phyloP scores from a whole-genome alignment of 2,329 filamentous ascomycete genomes.

The Aspergillus sp. region DNA sequence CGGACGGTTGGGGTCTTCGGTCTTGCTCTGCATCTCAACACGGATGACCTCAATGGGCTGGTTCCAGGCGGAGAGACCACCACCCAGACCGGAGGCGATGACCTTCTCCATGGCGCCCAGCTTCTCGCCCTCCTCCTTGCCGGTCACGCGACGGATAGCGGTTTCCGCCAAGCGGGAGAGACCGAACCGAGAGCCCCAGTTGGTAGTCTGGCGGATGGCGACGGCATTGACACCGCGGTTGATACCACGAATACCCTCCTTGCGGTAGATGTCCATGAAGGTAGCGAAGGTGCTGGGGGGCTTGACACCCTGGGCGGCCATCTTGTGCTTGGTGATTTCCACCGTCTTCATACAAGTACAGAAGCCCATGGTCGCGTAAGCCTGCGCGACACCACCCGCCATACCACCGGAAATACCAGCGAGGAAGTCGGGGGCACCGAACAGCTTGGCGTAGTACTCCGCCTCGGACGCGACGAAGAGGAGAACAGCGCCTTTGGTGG shows the following conservation, averaged over 20 bases:
- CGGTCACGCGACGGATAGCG: conserved; percentile 74
- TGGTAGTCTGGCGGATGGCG: conserved; percentile 97
- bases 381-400: conserved; percentile 91
- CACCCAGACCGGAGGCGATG: conserved; percentile 78
- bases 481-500: conserved; percentile 97
- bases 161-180: conserved; percentile 87
- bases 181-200: conserved; percentile 97
- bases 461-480: conserved; percentile 98
- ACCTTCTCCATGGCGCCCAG: conserved; percentile 84
- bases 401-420: conserved; percentile 90
- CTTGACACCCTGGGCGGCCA: conserved; percentile 77
- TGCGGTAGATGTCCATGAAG: conserved; percentile 95
- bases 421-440: conserved; percentile 82
- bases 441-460: conserved; percentile 85
- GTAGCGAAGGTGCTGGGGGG: conserved; percentile 89
- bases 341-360: conserved; percentile 99
- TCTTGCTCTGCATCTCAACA: conserved; percentile 99
- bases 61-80: conserved; percentile 96
- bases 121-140: conserved; percentile 78
- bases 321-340: conserved; percentile 98
- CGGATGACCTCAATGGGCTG: conserved; percentile 99
- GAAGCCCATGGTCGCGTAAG: conserved; percentile 99
- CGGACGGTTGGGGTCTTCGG: conserved; percentile 91
- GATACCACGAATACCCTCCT: conserved; percentile 91
- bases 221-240: conserved; percentile 99